Evolutionary conservation across 345 rosid genomes (phyloP), one percentile per base, ranked within the genome.

Genomic region (Eucalyptus erythrocorys): DNA sequence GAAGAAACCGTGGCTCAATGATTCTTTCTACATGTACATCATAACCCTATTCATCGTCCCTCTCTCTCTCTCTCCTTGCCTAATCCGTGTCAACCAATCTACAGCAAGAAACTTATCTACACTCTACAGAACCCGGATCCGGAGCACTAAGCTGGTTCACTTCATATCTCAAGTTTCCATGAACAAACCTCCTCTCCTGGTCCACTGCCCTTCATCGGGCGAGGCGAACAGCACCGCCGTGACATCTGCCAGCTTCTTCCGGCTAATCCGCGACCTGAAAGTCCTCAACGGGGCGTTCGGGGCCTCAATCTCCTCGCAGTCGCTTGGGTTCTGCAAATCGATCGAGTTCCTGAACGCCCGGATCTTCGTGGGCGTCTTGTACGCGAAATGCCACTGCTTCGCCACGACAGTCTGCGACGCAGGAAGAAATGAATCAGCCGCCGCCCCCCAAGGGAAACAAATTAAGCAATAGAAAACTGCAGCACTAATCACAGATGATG

Each of bases 271-370:
- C 3, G 92, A 88, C 91, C 91, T 93, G 80, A 26, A 50, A 6
- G 79, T 49, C 84, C 96, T 87, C 61, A 64, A 26, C 11, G 97
- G 99, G 10, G 98, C 98, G 4, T 94, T 91, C 2, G 99, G 99
- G 24, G 96, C 89, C 89, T 96, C 96, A 22, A 92, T 82, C 4
- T 92, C 97, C 15, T 89, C 94, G 1, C 85, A 71, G 10, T 90
- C 94, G 16, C 66, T 87, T 27, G 92, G 87, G 71, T 87, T 88
- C 27, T 92, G 88, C 16, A 87, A 86, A 82, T 91, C 93, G 2
- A 93, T 22, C 0, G 95, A 88, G 87, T 80, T 87, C 88, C 95
- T 86, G 88, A 94, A 95, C 24, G 92, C 94, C 22, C 59, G 93
- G 26, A 88, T 90, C 92, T 96, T 97, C 87, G 22, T 95, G 4